Conservation (phyloP, 2,329 filamentous ascomycete genomes). For the Fusarium annulatum region DNA sequence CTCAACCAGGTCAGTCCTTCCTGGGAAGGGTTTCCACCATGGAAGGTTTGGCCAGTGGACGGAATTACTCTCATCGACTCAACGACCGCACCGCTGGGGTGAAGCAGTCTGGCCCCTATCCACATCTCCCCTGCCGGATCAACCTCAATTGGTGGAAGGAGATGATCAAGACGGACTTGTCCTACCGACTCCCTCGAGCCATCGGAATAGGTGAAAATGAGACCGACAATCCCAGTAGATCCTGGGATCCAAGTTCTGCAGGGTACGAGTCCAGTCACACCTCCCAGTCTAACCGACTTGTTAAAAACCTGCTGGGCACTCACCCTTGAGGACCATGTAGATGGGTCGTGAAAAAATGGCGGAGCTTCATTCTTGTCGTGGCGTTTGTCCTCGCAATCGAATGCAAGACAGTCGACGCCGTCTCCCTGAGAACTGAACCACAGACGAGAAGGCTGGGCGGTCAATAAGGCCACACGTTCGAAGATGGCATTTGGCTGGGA, state of each 20-base stretch:
- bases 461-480: slow-evolving; percentile 6
- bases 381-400: slow-evolving; percentile 5
- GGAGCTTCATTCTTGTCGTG: neutral
- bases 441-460: neutral
- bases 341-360: neutral
- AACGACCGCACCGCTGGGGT: neutral
- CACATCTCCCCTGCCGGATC: slow-evolving; percentile 9
- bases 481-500: neutral
- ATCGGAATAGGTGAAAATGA: slow-evolving; percentile 8
- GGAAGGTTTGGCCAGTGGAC: neutral
- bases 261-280: neutral
- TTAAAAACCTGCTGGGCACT: neutral
- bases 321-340: neutral
- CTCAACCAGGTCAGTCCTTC: neutral
- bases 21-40: neutral
- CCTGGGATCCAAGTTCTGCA: slow-evolving; percentile 12
- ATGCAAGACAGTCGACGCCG: slow-evolving; percentile 10
- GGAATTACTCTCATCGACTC: slow-evolving; percentile 13
- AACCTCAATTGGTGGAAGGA: neutral
- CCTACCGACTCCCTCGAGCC: slow-evolving; percentile 16
- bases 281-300: slow-evolving; percentile 3
- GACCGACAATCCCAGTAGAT: slow-evolving; percentile 13
- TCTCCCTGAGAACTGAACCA: slow-evolving; percentile 6
- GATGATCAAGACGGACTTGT: slow-evolving; percentile 13
- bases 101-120: neutral